Evolutionary conservation across 2,329 filamentous ascomycete genomes (phyloP), one percentile per base, ranked within the genome.

Genomic region (Periconia digitata): DNA sequence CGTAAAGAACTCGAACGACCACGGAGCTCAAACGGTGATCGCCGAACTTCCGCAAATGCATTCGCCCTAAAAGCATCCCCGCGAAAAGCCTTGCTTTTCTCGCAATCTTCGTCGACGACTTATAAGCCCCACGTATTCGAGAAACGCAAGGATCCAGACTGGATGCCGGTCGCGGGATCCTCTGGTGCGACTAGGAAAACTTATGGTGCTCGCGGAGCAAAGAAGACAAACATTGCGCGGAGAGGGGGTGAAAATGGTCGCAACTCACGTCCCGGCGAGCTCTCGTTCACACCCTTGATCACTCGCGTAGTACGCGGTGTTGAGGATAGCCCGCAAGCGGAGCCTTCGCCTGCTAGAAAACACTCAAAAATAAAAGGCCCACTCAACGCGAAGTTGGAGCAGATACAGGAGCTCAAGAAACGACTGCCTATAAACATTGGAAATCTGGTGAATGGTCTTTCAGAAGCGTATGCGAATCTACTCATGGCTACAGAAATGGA

Each of bases 211-310:
- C 60, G 68, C 6, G 56, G 53, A 20, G 47, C 45, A 15, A 66
- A 60, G 42, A 60, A 53, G 32, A 32, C 40, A 32, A 40, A 50
- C 13, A 46, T n/a, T 1, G 32, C 42, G 10, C 54, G 51, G 37
- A 40, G 44, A 40, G 18, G 3, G 16, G 15, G 35, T 37, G 35
- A 16, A 18, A 35, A 21, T 8, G 43, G 22, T 17, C 39, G 48
- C 48, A 44, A 47, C 15, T 51, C 55, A 7, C 57, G 58, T 7
- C 67, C 67, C 3, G 69, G 67, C 37, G 66, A 66, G 43, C 66
- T 72, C 17, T 58, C 64, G 3, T 66, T 70, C 27, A 72, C 69
- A 20, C 69, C 69, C 22, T 57, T 71, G 17, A 60, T 71, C 40
- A 51, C 59, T 27, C 64, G 69, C 27, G 67, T 62, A 44, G 54